Evolutionary conservation across 2,329 filamentous ascomycete genomes (phyloP), one percentile per base, ranked within the genome.

Genomic region (Ophiocordyceps robertsii): DNA sequence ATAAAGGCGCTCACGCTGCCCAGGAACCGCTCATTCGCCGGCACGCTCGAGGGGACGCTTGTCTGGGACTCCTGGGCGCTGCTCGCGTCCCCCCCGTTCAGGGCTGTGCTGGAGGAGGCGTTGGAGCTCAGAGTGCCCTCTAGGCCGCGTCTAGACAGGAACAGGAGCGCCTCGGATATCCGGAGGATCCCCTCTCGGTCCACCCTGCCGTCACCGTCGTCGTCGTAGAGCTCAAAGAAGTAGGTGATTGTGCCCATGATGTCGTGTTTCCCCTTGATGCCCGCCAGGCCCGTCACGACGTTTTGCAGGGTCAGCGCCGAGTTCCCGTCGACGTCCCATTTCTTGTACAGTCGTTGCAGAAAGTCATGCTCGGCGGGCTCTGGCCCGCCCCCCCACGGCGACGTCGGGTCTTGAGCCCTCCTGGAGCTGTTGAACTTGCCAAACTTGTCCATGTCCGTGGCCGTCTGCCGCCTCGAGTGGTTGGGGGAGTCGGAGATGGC

Each of bases 221-320:
- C 90, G 57, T 98, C 92, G 59, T 96, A 95, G 0, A 98, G 75
- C 55, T 95, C 86, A 53, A 98, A 98, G 61, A 98, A 96, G 63
- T 96, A 96, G 46, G 81, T 92, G 56, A 98, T 96, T 45, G 85
- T 92, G 29, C 86, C 86, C 90, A 98, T 95, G 50, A 98, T 95
- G 61, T 98, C 92, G 38, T 82, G 81, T 43, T 84, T 88, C 9
- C 92, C 90, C 60, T 95, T 96, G 55, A 98, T 86, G 13, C 84
- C 79, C 2, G 90, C 89, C 38, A 98, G 69, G 0, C 92, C 92
- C 16, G 82, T 83, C 6, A 96, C 92, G 3, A 98, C 87, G 52
- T 96, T 86, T 55, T 95, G 88, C 40, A 98, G 66, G 16, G 81
- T 93, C 48, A 98, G 65, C 1, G 82, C 79, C n/a, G 81, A 82